phyloP scores from a whole-genome alignment of 2,329 filamentous ascomycete species.

The Raffaelea arxii region DNA sequence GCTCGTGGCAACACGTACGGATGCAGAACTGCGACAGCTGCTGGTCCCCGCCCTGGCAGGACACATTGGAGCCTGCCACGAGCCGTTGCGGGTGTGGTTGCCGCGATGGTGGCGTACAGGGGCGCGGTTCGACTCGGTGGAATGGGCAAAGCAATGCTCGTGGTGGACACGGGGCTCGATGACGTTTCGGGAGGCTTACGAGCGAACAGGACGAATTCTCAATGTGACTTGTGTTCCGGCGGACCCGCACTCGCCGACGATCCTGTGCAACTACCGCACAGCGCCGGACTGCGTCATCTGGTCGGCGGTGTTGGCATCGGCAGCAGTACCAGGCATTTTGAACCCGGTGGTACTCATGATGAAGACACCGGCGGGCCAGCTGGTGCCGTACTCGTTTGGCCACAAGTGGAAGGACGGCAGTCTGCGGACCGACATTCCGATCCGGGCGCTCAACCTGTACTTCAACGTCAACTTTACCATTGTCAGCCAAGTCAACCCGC shows the following conservation, averaged over 20 bases:
- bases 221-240: conserved; percentile 95
- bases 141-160: conserved; percentile 75
- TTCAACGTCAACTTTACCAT: conserved; percentile 99
- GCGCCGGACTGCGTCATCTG: conserved; percentile 96
- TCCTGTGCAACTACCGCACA: conserved; percentile 91
- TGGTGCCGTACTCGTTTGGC: conserved; percentile 89
- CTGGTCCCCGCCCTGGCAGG: conserved; percentile 79
- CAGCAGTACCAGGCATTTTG: conserved; percentile 89
- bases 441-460: conserved; percentile 87
- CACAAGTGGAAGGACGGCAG: conserved; percentile 99
- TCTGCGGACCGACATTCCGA: conserved; percentile 85
- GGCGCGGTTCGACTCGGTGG: conserved; percentile 84
- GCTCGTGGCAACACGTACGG: conserved; percentile 77
- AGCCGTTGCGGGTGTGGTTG: conserved; percentile 66
- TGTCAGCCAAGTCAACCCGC: conserved; percentile 81
- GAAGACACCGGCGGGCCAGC: conserved; percentile 60
- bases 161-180: conserved; percentile 91
- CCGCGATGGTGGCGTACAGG: conserved; percentile 86
- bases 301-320: conserved; percentile 90
- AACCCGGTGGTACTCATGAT: conserved; percentile 93
- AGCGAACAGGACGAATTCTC: conserved; percentile 84
- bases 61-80: conserved; percentile 76
- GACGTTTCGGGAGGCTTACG: conserved; percentile 91
- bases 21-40: conserved; percentile 78
- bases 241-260: conserved; percentile 84